These are phyloP conservation scores for Penicillium sp. DNA, from an alignment of 2,329 filamentous ascomycete genomes.

Conservation along the genomic window DNA sequence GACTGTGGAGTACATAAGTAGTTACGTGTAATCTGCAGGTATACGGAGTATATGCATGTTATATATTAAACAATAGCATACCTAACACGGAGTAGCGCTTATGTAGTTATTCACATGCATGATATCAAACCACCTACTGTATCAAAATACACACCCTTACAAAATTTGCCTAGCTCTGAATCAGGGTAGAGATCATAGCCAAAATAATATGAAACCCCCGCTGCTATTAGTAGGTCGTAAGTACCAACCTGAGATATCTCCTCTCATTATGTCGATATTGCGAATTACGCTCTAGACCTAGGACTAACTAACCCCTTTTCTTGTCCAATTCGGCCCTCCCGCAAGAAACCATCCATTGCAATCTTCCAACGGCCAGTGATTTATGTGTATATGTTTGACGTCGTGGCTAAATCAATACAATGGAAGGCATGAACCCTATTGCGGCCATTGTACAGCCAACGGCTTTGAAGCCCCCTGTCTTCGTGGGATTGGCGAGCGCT, in stretches of 20 bases:
- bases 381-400: background rate
- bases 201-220: background rate
- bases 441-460: background rate
- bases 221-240: background rate
- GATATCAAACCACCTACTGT: background rate
- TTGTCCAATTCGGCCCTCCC: background rate
- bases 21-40: background rate
- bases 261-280: background rate
- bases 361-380: background rate
- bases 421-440: background rate
- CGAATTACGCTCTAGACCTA: background rate
- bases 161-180: background rate
- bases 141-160: background rate
- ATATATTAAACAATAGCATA: background rate
- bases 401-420: background rate
- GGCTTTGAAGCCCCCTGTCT: background rate
- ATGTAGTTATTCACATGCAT: background rate
- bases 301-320: no score
- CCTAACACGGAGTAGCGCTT: background rate
- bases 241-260: background rate
- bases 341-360: background rate
- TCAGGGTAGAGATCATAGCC: background rate
- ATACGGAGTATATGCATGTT: background rate
- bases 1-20: background rate
- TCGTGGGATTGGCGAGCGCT: background rate